Evolutionary conservation across 345 rosid species (phyloP).

Genomic region (Odontarrhena argentea): DNA sequence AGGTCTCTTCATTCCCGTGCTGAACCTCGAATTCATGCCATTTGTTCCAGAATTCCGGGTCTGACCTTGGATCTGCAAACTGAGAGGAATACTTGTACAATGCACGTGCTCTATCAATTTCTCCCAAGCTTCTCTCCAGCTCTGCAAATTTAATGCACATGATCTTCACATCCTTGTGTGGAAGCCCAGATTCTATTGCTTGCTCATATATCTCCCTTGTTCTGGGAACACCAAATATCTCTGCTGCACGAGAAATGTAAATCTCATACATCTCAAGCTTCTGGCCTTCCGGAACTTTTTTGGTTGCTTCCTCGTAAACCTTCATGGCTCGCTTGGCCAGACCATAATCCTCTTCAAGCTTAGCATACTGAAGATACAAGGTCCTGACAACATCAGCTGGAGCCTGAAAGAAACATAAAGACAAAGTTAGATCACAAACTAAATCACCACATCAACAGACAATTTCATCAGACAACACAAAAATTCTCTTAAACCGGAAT

Average conservation of each 20-base stretch:
- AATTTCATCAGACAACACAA: slow-evolving; percentile 6
- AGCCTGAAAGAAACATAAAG: slow-evolving; percentile 52
- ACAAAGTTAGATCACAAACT: slow-evolving; percentile 4
- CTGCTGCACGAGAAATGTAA: slow-evolving; percentile 90
- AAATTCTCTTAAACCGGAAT: background rate
- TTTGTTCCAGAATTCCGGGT: slow-evolving; percentile 80
- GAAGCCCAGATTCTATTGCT: slow-evolving; percentile 94
- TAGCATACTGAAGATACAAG: slow-evolving; percentile 90
- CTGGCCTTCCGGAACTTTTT: slow-evolving; percentile 83
- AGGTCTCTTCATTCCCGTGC: slow-evolving; percentile 96
- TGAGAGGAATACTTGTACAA: slow-evolving; percentile 85
- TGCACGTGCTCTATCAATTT: slow-evolving; percentile 85
- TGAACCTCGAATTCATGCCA: slow-evolving; percentile 97
- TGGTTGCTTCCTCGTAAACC: slow-evolving; percentile 90
- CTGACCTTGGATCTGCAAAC: slow-evolving; percentile 91
- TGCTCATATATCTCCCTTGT: slow-evolving; percentile 96
- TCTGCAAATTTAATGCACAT: slow-evolving; percentile 94
- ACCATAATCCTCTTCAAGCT: slow-evolving; percentile 94
- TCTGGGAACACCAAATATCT: slow-evolving; percentile 91
- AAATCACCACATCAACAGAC: slow-evolving; percentile 1
- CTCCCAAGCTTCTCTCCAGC: slow-evolving; percentile 90
- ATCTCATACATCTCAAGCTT: slow-evolving; percentile 89
- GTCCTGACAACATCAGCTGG: slow-evolving; percentile 92
- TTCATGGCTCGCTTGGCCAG: slow-evolving; percentile 97
- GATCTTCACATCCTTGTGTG: slow-evolving; percentile 88